Conservation (phyloP, 768 basidiomycete genomes). For the Boletus vermiculosoides region DNA sequence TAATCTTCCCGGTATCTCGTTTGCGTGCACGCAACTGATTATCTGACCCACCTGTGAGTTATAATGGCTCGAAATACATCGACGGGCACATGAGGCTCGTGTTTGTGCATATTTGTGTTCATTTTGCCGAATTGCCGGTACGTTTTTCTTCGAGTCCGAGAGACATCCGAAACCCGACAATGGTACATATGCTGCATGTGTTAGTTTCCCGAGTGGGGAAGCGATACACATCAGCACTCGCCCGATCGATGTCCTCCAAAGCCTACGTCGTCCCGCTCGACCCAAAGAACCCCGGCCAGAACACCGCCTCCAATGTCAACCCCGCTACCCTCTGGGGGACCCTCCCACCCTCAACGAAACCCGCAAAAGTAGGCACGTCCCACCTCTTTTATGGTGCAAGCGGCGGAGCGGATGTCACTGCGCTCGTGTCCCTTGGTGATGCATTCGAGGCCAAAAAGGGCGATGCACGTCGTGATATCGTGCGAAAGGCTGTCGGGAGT, state of each 20-base stretch:
- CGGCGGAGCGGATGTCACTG: slow-evolving; percentile 44
- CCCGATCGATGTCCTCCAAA: slow-evolving; percentile 49
- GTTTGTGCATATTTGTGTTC: slow-evolving; percentile 9
- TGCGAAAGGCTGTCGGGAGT: slow-evolving; percentile 69
- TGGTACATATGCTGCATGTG: slow-evolving; percentile 22
- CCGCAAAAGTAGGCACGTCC: slow-evolving; percentile 59
- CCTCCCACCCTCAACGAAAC: slow-evolving; percentile 47
- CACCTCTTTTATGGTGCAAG: slow-evolving; percentile 59
- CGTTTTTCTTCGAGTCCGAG: background rate
- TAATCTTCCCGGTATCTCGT: background rate
- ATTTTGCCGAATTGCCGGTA: background rate
- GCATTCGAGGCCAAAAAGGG: slow-evolving; percentile 46
- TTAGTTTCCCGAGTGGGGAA: slow-evolving; percentile 14
- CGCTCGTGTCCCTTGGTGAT: slow-evolving; percentile 59
- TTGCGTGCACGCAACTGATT: background rate
- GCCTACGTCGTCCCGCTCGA: slow-evolving; percentile 62
- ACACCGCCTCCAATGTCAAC: slow-evolving; percentile 39
- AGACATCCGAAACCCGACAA: slow-evolving; percentile 27
- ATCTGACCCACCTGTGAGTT: background rate
- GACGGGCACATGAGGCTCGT: background rate
- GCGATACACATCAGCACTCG: slow-evolving; percentile 21
- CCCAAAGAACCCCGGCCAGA: slow-evolving; percentile 37
- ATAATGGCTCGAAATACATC: background rate
- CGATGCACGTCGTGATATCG: slow-evolving; percentile 55
- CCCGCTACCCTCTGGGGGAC: slow-evolving; percentile 52